phyloP scores from a whole-genome alignment of 179 eudicot species.

The Silene coronaria region DNA sequence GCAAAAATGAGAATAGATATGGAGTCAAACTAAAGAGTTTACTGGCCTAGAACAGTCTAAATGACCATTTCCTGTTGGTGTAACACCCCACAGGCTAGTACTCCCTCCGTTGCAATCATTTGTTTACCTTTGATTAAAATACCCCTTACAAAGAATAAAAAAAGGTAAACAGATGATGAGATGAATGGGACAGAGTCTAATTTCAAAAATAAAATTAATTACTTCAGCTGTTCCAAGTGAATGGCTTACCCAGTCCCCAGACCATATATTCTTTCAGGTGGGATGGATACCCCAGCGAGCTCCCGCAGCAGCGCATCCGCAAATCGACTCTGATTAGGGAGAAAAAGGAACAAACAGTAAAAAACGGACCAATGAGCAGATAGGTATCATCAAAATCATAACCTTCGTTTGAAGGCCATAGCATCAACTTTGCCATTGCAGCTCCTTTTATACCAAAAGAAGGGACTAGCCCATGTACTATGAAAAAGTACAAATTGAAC shows the following conservation, averaged over 20 bases:
- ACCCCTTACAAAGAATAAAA: too few species aligned
- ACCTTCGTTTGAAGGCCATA: not conserved
- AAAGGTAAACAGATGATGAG: too few species aligned
- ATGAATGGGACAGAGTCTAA: too few species aligned
- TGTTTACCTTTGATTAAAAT: too few species aligned
- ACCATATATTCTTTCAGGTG: constrained; percentile 83
- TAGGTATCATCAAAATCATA: not conserved
- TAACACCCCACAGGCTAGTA: too few species aligned
- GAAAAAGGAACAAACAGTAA: constrained; percentile 17
- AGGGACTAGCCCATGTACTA: not conserved
- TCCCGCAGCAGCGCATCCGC: constrained; percentile 78
- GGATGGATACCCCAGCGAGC: constrained; percentile 85
- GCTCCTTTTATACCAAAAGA: not conserved
- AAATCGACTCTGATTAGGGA: constrained; percentile 63
- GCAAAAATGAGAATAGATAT: constrained; percentile 2
- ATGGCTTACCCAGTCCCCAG: constrained; percentile 77
- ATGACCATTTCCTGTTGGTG: not conserved
- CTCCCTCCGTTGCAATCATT: too few species aligned
- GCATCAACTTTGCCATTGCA: not conserved
- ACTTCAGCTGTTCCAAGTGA: constrained; percentile 5
- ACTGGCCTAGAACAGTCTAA: not conserved
- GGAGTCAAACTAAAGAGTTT: not conserved
- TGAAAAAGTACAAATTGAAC: not conserved
- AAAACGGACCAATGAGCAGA: not conserved
- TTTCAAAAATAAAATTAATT: not conserved